Conservation (phyloP, 768 basidiomycete genomes). For the Psilocybe tampanensis region DNA sequence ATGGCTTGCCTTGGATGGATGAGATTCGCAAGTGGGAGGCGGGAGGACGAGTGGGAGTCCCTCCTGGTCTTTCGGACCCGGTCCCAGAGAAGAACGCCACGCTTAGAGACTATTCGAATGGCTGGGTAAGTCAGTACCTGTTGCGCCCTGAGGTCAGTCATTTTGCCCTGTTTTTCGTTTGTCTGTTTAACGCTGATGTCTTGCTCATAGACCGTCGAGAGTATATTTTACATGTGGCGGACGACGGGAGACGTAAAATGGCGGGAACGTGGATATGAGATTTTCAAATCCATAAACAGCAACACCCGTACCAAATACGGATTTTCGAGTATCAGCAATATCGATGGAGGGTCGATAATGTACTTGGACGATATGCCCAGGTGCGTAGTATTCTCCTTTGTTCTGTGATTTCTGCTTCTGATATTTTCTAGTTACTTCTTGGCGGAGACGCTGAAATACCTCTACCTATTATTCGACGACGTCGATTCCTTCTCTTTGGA, state of each 20-base stretch:
- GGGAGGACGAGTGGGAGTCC: slow-evolving; percentile 35
- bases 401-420: background rate
- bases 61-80: slow-evolving; percentile 49
- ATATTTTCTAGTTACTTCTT: slow-evolving; percentile 39
- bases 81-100: slow-evolving; percentile 22
- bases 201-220: slow-evolving; percentile 62
- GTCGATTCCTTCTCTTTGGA: slow-evolving; percentile 51
- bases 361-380: slow-evolving; percentile 72
- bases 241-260: slow-evolving; percentile 65
- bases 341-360: slow-evolving; percentile 38
- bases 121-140: slow-evolving; percentile 41
- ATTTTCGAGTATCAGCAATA: slow-evolving; percentile 54
- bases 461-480: slow-evolving; percentile 65
- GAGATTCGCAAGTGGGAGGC: slow-evolving; percentile 47
- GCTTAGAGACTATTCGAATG: slow-evolving; percentile 53
- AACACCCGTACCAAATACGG: slow-evolving; percentile 56
- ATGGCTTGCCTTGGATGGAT: slow-evolving; percentile 47
- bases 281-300: slow-evolving; percentile 65
- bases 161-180: background rate
- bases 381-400: slow-evolving; percentile 33
- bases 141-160: slow-evolving; percentile 67
- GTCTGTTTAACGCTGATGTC: background rate
- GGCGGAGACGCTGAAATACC: slow-evolving; percentile 59
- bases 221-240: slow-evolving; percentile 72
- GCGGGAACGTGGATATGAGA: slow-evolving; percentile 72